phyloP scores from a whole-genome alignment of 2,329 filamentous ascomycete genomes.

The Fonsecaea erecta region DNA sequence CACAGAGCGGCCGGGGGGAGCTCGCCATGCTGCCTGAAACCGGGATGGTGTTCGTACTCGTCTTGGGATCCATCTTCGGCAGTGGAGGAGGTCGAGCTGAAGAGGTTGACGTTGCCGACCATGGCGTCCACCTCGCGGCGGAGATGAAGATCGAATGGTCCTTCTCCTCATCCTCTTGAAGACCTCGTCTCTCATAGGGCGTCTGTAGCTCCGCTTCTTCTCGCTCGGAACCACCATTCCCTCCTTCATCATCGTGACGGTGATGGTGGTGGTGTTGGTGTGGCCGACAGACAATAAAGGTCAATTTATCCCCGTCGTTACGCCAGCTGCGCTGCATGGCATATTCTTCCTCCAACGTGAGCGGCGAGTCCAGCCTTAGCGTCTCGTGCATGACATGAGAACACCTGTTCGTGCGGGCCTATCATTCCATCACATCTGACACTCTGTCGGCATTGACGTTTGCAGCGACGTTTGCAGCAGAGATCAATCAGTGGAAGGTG shows the following conservation, averaged over 20 bases:
- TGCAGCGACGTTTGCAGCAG: too few relatives aligned
- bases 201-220: not conserved
- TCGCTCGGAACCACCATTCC: too few relatives aligned
- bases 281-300: slow-evolving; percentile 70
- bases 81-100: slow-evolving; percentile 69
- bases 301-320: slow-evolving; percentile 80
- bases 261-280: not conserved
- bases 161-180: too few relatives aligned
- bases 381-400: too few relatives aligned
- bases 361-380: too few relatives aligned
- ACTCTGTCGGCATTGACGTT: slow-evolving; percentile 92
- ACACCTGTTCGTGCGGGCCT: too few relatives aligned
- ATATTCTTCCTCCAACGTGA: slow-evolving; percentile 81
- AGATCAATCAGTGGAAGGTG: slow-evolving; percentile 95
- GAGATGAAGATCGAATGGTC: not conserved
- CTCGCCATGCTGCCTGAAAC: slow-evolving; percentile 20
- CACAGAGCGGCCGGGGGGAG: slow-evolving; percentile 79
- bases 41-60: slow-evolving; percentile 46
- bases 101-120: slow-evolving; percentile 80
- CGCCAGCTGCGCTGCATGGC: slow-evolving; percentile 91
- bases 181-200: too few relatives aligned
- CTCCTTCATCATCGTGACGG: too few relatives aligned
- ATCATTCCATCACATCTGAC: too few relatives aligned
- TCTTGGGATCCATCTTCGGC: too few relatives aligned
- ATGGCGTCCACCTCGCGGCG: slow-evolving; percentile 52